phyloP scores from a whole-genome alignment of 2,329 filamentous ascomycete species.

The Talaromyces sp. region DNA sequence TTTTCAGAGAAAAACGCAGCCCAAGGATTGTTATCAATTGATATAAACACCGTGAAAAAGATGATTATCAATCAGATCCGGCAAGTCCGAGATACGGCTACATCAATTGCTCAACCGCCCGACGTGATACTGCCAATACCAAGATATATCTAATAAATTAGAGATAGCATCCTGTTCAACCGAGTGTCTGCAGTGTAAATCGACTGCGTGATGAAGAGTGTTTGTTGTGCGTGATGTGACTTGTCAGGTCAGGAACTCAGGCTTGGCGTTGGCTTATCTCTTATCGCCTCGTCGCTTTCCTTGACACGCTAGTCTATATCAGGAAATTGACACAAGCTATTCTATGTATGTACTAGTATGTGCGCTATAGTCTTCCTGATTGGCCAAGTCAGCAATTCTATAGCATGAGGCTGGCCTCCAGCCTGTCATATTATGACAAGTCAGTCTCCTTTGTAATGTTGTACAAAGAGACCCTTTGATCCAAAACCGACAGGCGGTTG shows the following conservation, averaged over 20 bases:
- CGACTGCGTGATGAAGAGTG: neutral
- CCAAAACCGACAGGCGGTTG: too few species aligned
- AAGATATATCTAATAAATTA: neutral
- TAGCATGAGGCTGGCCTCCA: neutral
- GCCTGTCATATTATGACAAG: too few species aligned
- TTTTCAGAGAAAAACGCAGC: neutral
- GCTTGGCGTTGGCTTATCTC: neutral
- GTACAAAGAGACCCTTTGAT: too few species aligned
- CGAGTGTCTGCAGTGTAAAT: neutral
- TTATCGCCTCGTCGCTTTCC: neutral
- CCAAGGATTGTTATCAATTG: neutral
- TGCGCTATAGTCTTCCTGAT: neutral
- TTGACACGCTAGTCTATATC: neutral
- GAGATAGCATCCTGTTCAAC: neutral
- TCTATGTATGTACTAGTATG: neutral
- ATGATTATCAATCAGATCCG: neutral
- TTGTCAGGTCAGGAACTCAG: neutral
- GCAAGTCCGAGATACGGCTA: neutral
- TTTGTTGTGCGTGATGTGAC: neutral
- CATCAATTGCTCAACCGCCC: neutral
- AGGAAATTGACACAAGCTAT: neutral
- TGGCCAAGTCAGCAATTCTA: neutral
- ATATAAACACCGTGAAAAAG: neutral
- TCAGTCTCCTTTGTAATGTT: too few species aligned
- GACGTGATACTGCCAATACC: neutral